Base-by-base conservation (phyloP, 2,329 filamentous ascomycete species). In the Fusarium sp. region DNA sequence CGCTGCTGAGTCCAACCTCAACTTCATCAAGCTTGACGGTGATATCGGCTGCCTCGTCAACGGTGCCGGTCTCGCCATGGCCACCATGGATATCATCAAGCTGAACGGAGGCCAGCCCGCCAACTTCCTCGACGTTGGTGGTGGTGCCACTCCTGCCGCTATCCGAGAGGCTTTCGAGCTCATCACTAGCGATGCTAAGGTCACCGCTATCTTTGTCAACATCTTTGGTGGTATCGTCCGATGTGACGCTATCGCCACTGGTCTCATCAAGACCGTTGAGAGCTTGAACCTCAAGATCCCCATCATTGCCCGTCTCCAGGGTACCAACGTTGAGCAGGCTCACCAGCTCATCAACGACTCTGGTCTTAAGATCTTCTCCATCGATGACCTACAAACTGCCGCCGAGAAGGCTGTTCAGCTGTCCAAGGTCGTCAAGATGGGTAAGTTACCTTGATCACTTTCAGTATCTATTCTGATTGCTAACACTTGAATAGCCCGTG, bases 11-110 rank as follows among this genome's bases (percentile, higher is more conserved):
- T 95, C 91, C 76, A 94, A 94, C 79, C 90, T 99, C 76, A 99
- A 99, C 91, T 99, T 99, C 87, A 99, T 99, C 89, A 99, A 99
- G 90, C 92, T 99, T 69, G 96, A 98, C 81, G 96, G 96, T 82
- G 96, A 99, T 82, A 99, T 99, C 82, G 96, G 96, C 84, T 99
- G 96, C 88, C 89, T 98, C 77, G 96, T 99, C 87, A 99, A 99
- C 87, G 96, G 96, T 82, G 96, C 96, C 79, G 96, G 96, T 86
- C 92, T 99, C 75, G 96, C 96, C 85, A 99, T 99, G 96, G 96
- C 96, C 72, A 99, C 96, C 82, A 99, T 99, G 96, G 96, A 99
- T 84, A 98, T 99, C 84, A 99, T 99, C 90, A 98, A 99, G 91
- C 90, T 99, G 72, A 99, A 98, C 86, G 96, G 96, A 77, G 96